phyloP scores from a whole-genome alignment of 768 basidiomycete genomes.

The Clitopilus passeckerianus region DNA sequence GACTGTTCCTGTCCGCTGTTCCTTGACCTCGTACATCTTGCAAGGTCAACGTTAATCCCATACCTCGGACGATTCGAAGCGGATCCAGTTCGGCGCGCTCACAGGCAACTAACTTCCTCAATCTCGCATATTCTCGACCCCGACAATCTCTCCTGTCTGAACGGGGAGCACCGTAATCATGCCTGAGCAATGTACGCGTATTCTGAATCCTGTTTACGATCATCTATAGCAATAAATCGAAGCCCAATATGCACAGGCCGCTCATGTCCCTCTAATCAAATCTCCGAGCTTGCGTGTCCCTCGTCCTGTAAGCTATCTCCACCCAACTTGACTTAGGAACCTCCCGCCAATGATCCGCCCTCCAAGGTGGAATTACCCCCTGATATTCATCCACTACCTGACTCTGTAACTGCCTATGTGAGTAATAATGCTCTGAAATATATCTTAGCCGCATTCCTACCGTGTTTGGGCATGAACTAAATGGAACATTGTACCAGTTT shows the following conservation, averaged over 20 bases:
- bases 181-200: constrained; percentile 18
- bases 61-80: background rate
- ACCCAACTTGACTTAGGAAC: background rate
- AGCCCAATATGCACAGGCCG: constrained; percentile 77
- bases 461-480: background rate
- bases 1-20: background rate
- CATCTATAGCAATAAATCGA: constrained; percentile 4
- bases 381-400: constrained; percentile 93
- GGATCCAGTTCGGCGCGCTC: background rate
- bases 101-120: background rate
- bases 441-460: background rate
- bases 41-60: background rate
- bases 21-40: background rate
- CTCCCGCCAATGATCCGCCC: background rate
- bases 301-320: constrained; percentile 47
- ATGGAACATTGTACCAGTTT: constrained; percentile 52
- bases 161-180: constrained; percentile 4
- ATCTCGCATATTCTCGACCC: background rate
- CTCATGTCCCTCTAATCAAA: constrained; percentile 82
- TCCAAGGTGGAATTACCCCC: constrained; percentile 77
- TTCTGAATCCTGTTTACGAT: background rate
- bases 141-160: background rate
- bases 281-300: constrained; percentile 89
- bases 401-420: constrained; percentile 86
- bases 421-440: constrained; percentile 8